phyloP scores from a whole-genome alignment of 2,329 filamentous ascomycete species.

The Phyllosticta capitalensis region DNA sequence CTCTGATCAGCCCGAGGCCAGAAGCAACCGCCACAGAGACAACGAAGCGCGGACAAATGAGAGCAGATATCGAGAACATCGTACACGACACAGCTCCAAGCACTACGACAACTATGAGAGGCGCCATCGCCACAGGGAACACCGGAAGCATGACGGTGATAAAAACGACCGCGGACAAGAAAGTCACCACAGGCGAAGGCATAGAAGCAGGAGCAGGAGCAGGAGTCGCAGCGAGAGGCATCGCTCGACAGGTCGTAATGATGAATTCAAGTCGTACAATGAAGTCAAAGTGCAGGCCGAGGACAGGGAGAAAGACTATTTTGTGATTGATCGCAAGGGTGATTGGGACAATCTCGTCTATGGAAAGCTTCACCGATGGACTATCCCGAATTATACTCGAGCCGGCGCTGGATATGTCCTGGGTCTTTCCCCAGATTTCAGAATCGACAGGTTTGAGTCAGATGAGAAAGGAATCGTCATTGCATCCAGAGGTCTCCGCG shows the following conservation, averaged over 20 bases:
- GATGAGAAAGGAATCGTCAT: slow-evolving; percentile 39
- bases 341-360: slow-evolving; percentile 69
- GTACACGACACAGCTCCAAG: neutral
- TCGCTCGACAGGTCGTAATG: neutral
- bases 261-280: neutral
- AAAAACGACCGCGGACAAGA: neutral
- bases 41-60: neutral
- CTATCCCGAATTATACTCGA: slow-evolving; percentile 61
- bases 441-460: slow-evolving; percentile 57
- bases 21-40: neutral
- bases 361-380: slow-evolving; percentile 61
- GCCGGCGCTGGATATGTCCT: slow-evolving; percentile 60
- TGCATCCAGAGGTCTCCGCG: slow-evolving; percentile 25
- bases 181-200: neutral
- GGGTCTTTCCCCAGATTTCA: slow-evolving; percentile 50
- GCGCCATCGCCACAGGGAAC: neutral
- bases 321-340: slow-evolving; percentile 61
- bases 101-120: neutral
- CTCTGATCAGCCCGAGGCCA: neutral
- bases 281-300: neutral
- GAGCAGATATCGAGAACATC: neutral
- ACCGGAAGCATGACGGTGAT: neutral
- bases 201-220: neutral
- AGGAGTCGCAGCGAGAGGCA: neutral
- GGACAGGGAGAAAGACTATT: slow-evolving; percentile 31